Evolutionary conservation across 441 rosid species (phyloP), one percentile per base, ranked within the genome.

Genomic region (Rhodomyrtus psidioides): DNA sequence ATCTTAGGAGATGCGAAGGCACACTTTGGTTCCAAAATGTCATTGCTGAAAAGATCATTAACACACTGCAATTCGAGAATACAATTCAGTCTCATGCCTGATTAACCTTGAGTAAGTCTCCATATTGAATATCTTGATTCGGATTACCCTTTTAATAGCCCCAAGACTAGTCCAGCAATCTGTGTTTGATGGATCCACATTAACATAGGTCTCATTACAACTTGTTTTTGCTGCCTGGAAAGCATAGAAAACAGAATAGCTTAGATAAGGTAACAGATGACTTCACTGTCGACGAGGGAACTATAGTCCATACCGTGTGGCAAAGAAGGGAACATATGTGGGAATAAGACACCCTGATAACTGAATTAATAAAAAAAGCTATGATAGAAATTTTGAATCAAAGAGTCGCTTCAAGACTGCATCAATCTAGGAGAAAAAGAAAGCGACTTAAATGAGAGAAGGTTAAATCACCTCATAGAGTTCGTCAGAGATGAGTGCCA

Each of bases 21-120:
- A 30, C 90, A 88, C 44, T 88, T 88, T 10, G 90, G 90, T 60
- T 88, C 90, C 88, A 88, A 59, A 24, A 89, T 89, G n/a, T 83
- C 82, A 55, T 85, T 86, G 0, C 1, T 0, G 70, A 10, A 82
- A 27, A 89, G n/a, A 55, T 89, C 90, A 17, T 84, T 59, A 70
- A 88, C 81, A 26, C 90, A 86, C 88, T 86, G 86, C 46, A 85
- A 86, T 51, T 42, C 9, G 12, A 82, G 39, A 55, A 86, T 10
- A 83, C 5, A 6, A 83, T 70, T 82, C 59, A 51, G 55, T 19
- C 76, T 65, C 26, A 65, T 82, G 58, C 55, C 39, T 28, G 12
- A 51, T 53, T 34, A 82, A 17, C 57, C 23, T 27, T 28, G 57
- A 82, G 44, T 34, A 81, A 55, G 24, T 55, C 57, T 57, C 58